Conservation (phyloP, 352 stramenopile species). For the Phytopythium chamaehyphon region DNA sequence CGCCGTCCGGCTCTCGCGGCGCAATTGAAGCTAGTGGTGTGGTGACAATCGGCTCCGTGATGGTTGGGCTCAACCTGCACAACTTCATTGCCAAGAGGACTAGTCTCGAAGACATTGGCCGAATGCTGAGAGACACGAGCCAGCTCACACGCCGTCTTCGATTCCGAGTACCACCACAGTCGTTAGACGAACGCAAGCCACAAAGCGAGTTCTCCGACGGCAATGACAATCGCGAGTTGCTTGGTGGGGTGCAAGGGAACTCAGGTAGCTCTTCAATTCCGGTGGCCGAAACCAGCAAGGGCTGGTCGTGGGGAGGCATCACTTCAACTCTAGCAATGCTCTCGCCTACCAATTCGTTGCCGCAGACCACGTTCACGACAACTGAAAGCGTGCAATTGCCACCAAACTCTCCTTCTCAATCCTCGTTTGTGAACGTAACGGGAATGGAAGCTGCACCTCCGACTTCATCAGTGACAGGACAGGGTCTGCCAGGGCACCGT, state of each 20-base stretch:
- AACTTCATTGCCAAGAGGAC: conserved; percentile 36
- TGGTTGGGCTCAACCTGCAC: conserved; percentile 59
- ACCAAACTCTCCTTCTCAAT: neutral
- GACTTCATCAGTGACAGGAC: conserved; percentile 2
- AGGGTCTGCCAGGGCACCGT: conserved; percentile 10
- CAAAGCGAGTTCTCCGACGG: conserved; percentile 1
- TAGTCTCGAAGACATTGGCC: conserved; percentile 35
- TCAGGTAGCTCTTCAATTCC: conserved; percentile 1
- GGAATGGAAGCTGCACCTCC: conserved; percentile 14
- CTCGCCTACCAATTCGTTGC: neutral
- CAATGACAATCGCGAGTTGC: conserved; percentile 11
- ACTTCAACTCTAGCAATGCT: conserved; percentile 4
- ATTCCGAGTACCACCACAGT: conserved; percentile 34
- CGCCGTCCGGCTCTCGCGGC: conserved; percentile 24
- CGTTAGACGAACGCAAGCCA: neutral
- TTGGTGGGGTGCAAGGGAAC: conserved; percentile 6
- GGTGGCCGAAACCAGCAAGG: neutral
- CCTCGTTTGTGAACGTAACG: conserved; percentile 18
- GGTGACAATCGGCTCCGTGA: conserved; percentile 36
- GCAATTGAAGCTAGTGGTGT: conserved; percentile 41
- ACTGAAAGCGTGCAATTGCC: neutral
- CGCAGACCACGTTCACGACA: too few relatives aligned
- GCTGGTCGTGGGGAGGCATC: conserved; percentile 2
- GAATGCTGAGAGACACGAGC: conserved; percentile 46
- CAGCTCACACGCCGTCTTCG: conserved; percentile 29